A percentile compares a stretch with the other conserved stretches of the same genome.
Conservation (phyloP, 1,284 basidiomycete genomes). For the Serendipita sp. region DNA sequence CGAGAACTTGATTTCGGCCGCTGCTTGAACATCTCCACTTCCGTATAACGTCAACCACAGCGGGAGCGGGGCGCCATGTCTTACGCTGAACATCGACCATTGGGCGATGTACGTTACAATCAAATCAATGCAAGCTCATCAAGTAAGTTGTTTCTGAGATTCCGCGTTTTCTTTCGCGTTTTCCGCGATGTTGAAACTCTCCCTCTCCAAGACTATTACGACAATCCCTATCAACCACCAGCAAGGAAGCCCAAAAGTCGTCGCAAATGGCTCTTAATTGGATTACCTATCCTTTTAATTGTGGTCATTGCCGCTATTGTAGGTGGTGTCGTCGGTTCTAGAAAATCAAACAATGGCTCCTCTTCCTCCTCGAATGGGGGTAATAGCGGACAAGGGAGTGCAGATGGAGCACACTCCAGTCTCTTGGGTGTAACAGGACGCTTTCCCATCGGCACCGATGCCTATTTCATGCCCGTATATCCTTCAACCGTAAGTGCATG, state of each 20-base stretch:
- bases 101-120: not conserved
- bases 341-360: slow-evolving; percentile 32
- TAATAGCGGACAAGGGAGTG: slow-evolving; percentile 22
- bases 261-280: slow-evolving; percentile 52
- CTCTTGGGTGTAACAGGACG: slow-evolving; percentile 47
- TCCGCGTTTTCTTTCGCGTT: not conserved
- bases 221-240: slow-evolving; percentile 7
- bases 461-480: slow-evolving; percentile 66
- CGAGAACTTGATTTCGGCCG: not conserved
- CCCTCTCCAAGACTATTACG: not conserved
- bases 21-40: not conserved
- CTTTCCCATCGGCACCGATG: slow-evolving; percentile 63
- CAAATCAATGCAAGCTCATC: not conserved
- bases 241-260: slow-evolving; percentile 23
- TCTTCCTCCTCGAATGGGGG: slow-evolving; percentile 16
- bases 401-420: slow-evolving; percentile 39
- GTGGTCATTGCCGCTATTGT: slow-evolving; percentile 60
- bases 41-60: not conserved
- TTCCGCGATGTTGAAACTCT: not conserved
- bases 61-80: not conserved
- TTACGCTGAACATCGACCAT: not conserved
- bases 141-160: not conserved
- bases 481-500: slow-evolving; percentile 58
- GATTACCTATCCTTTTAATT: slow-evolving; percentile 42
- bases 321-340: slow-evolving; percentile 59